Conservation (phyloP, 2,329 filamentous ascomycete species). For the Fusarium mundagurra region DNA sequence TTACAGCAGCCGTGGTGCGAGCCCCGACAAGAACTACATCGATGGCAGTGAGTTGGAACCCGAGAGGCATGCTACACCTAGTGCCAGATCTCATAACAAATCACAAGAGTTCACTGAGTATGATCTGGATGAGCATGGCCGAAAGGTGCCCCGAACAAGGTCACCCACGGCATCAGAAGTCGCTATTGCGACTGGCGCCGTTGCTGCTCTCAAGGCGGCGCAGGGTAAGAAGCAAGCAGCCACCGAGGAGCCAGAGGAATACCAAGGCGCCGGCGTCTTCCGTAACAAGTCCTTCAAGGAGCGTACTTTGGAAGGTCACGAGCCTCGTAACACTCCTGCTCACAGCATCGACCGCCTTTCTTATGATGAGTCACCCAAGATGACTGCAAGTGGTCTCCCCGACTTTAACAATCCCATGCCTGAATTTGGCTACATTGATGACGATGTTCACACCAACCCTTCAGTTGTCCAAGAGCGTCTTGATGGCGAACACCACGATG, state of each 20-base stretch:
- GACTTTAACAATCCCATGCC: constrained; percentile 76
- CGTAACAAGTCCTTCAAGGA: constrained; percentile 74
- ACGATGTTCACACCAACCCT: constrained; percentile 84
- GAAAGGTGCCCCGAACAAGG: constrained; percentile 59
- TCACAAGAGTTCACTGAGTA: constrained; percentile 64
- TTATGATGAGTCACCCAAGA: constrained; percentile 61
- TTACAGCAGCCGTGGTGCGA: constrained; percentile 49
- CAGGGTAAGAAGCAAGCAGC: constrained; percentile 57
- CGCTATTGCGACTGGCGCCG: constrained; percentile 66
- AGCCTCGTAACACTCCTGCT: constrained; percentile 64
- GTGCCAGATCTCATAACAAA: constrained; percentile 49
- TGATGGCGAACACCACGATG: constrained; percentile 57
- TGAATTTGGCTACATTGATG: constrained; percentile 74
- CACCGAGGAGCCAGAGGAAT: constrained; percentile 51
- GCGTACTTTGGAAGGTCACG: constrained; percentile 65
- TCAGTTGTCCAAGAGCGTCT: constrained; percentile 82
- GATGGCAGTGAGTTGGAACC: constrained; percentile 52
- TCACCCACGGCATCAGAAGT: constrained; percentile 67
- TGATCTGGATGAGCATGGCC: constrained; percentile 67
- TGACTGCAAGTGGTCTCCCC: constrained; percentile 77
- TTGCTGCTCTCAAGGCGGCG: constrained; percentile 62
- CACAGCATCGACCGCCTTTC: constrained; percentile 69
- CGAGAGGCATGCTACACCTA: constrained; percentile 54
- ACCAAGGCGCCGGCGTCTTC: constrained; percentile 61
- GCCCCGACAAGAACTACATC: constrained; percentile 55